Evolutionary conservation across 2,329 filamentous ascomycete genomes (phyloP).

Genomic region (Colletotrichum camelliae): DNA sequence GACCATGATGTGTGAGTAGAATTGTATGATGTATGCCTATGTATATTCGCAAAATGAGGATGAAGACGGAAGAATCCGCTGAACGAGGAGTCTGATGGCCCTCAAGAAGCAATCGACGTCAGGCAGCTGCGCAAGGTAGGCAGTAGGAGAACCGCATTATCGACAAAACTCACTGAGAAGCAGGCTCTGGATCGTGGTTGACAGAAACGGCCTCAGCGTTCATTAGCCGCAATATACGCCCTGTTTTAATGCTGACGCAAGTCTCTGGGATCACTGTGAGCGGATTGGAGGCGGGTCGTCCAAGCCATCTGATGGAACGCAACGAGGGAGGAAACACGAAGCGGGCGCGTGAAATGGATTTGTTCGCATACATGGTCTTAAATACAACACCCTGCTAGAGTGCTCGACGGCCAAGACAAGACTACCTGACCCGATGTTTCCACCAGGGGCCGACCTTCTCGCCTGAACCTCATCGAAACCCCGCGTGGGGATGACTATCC

Average conservation of each 20-base stretch:
- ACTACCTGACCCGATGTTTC: not conserved
- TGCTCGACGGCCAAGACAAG: not conserved
- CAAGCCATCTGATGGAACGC: not conserved
- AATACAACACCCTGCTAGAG: conserved; percentile 2
- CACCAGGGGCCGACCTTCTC: not conserved
- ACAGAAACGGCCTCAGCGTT: too few relatives aligned
- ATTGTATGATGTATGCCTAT: not conserved
- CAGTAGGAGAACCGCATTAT: too few relatives aligned
- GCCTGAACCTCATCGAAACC: not conserved
- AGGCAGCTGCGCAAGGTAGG: too few relatives aligned
- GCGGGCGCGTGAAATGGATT: conserved; percentile 8
- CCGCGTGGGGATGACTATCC: not conserved
- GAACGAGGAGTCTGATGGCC: not conserved
- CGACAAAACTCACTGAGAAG: too few relatives aligned
- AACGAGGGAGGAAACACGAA: too few relatives aligned
- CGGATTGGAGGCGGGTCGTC: not conserved
- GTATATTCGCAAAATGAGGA: not conserved
- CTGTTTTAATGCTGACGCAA: not conserved
- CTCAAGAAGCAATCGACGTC: not conserved
- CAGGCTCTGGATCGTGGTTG: too few relatives aligned
- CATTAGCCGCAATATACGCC: too few relatives aligned
- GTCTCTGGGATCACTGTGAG: not conserved
- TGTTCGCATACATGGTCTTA: conserved; percentile 20
- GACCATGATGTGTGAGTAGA: too few relatives aligned
- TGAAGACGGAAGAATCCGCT: not conserved